These are phyloP conservation scores for Macrocybe gigantea DNA, from an alignment of 768 basidiomycete genomes.

Conservation along the genomic window DNA sequence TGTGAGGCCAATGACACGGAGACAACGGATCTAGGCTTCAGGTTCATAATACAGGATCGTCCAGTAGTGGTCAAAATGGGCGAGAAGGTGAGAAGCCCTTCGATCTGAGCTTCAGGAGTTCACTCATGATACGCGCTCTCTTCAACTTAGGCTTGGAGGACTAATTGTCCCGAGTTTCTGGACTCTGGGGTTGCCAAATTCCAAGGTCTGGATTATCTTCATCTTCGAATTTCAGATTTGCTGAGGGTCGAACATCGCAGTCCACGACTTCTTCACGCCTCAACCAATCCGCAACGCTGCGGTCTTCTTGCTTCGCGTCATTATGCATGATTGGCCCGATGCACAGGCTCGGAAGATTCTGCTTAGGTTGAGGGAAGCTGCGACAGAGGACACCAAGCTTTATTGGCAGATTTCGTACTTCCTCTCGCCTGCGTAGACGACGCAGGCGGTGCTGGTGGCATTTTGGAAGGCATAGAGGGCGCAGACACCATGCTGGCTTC, in stretches of 20 bases:
- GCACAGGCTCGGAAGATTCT: constrained; percentile 42
- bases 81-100: constrained; percentile 27
- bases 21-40: constrained; percentile 18
- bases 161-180: constrained; percentile 51
- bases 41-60: constrained; percentile 60
- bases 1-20: constrained; percentile 11
- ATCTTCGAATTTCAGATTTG: background rate
- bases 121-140: background rate
- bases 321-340: constrained; percentile 80
- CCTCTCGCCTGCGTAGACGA: constrained; percentile 65
- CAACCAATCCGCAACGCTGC: constrained; percentile 51
- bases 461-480: constrained; percentile 40
- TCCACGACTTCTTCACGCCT: constrained; percentile 71
- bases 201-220: constrained; percentile 31
- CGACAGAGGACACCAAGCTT: constrained; percentile 50
- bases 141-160: constrained; percentile 44
- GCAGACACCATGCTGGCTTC: constrained; percentile 49
- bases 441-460: constrained; percentile 17
- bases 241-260: constrained; percentile 20
- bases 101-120: constrained; percentile 7
- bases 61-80: constrained; percentile 49
- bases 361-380: constrained; percentile 37
- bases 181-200: constrained; percentile 48
- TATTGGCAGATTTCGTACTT: constrained; percentile 69
- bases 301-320: constrained; percentile 64